Conservation (phyloP, 495 filamentous ascomycete species). For the Podospora australis region DNA sequence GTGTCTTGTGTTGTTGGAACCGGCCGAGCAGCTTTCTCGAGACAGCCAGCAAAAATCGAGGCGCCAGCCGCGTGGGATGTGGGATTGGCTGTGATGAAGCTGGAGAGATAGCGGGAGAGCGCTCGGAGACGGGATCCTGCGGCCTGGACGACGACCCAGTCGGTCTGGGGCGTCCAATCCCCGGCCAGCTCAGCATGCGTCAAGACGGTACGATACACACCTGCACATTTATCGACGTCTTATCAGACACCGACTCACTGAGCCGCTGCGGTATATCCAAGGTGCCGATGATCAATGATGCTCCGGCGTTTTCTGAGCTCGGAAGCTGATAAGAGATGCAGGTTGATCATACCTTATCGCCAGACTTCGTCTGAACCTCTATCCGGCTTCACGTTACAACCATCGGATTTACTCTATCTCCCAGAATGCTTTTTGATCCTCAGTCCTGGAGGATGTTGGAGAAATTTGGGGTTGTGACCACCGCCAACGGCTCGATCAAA, state of each 20-base stretch:
- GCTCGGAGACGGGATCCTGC: constrained; percentile 1
- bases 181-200: neutral
- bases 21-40: too few species aligned
- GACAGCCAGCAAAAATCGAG: too few species aligned
- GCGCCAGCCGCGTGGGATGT: too few species aligned
- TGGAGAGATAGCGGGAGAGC: neutral
- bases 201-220: constrained; percentile 3
- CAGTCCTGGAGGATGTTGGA: constrained; percentile 6
- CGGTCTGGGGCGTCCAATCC: neutral
- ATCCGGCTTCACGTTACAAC: too few species aligned
- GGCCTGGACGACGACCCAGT: neutral
- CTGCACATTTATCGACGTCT: neutral
- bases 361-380: constrained; percentile 1
- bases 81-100: too few species aligned
- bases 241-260: constrained; percentile 8
- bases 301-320: neutral
- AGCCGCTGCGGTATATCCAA: neutral
- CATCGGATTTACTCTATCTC: too few species aligned
- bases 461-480: constrained; percentile 17
- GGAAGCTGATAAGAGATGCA: constrained; percentile 3
- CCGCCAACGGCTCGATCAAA: constrained; percentile 15
- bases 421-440: neutral
- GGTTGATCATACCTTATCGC: constrained; percentile 2
- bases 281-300: neutral
- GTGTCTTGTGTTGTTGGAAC: too few species aligned